These are phyloP conservation scores for Malus hybrid DNA, from an alignment of 331 rosid species.

Conservation along the genomic window DNA sequence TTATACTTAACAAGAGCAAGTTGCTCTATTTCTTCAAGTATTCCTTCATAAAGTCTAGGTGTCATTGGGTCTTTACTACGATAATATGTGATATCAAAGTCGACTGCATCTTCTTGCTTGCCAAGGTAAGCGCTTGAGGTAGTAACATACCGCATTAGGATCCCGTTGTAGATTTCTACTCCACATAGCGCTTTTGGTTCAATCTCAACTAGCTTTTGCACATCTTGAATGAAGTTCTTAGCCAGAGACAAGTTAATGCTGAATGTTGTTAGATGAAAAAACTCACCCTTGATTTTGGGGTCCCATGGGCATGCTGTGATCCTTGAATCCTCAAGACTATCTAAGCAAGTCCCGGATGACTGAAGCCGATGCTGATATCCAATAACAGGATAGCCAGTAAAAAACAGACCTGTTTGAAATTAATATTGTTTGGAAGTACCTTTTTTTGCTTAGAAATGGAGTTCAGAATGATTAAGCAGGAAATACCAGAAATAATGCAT, in stretches of 20 bases:
- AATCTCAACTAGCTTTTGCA: conserved; percentile 46
- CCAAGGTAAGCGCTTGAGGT: conserved; percentile 63
- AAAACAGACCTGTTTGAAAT: conserved; percentile 34
- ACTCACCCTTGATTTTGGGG: conserved; percentile 45
- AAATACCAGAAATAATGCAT: neutral
- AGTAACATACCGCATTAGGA: conserved; percentile 62
- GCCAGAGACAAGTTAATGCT: conserved; percentile 34
- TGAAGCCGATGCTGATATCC: conserved; percentile 61
- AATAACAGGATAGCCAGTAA: conserved; percentile 57
- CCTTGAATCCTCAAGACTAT: conserved; percentile 21
- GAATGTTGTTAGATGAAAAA: conserved; percentile 59
- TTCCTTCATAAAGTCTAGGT: conserved; percentile 64
- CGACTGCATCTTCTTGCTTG: conserved; percentile 51
- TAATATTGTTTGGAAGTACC: neutral
- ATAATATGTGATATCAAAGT: conserved; percentile 58
- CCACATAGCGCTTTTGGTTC: conserved; percentile 57
- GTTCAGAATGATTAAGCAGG: neutral
- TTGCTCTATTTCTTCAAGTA: conserved; percentile 74
- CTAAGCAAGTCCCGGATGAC: conserved; percentile 62
- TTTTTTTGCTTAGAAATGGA: neutral
- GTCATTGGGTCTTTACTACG: conserved; percentile 48
- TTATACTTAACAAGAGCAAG: conserved; percentile 56
- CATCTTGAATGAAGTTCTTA: conserved; percentile 52
- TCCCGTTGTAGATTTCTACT: conserved; percentile 54
- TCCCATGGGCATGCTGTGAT: conserved; percentile 71